phyloP scores from a whole-genome alignment of 2,329 filamentous ascomycete species.

The Harringtonia aguacate region DNA sequence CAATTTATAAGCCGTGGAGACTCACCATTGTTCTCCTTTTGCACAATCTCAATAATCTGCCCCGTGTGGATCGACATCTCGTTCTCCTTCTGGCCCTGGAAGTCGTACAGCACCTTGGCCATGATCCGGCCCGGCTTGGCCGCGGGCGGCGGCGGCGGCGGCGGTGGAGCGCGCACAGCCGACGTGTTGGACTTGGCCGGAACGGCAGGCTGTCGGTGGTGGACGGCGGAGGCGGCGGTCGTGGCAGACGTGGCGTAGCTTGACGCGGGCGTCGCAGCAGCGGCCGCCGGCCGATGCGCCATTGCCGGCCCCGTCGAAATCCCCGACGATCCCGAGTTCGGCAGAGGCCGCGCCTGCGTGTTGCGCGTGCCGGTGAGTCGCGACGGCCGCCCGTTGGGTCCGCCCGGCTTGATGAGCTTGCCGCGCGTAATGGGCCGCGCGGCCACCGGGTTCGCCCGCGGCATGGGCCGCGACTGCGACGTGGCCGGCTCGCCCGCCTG shows the following conservation, averaged over 20 bases:
- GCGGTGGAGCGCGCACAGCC: constrained; percentile 47
- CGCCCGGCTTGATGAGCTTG: constrained; percentile 82
- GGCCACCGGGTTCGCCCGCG: constrained; percentile 75
- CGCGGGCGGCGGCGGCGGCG: constrained; percentile 58
- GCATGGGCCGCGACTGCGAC: constrained; percentile 74
- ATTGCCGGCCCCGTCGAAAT: not conserved
- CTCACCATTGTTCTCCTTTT: constrained; percentile 89
- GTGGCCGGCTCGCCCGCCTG: constrained; percentile 72
- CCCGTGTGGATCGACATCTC: constrained; percentile 73
- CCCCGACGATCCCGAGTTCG: constrained; percentile 1
- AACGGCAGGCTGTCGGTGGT: constrained; percentile 25
- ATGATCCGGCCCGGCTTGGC: constrained; percentile 60
- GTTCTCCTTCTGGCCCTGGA: constrained; percentile 71
- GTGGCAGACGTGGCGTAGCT: not conserved
- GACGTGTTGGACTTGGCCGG: constrained; percentile 43
- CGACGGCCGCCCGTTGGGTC: constrained; percentile 71
- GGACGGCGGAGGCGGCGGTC: too few relatives aligned
- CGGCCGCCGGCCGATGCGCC: constrained; percentile 6
- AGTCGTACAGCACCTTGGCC: constrained; percentile 89
- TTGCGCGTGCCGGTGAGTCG: constrained; percentile 47
- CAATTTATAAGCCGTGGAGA: not conserved
- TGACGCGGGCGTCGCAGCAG: too few relatives aligned
- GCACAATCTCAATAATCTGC: constrained; percentile 78
- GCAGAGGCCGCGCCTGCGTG: constrained; percentile 26
- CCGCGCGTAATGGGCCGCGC: constrained; percentile 87